phyloP scores from a whole-genome alignment of 495 filamentous ascomycete species.

The Lentithecium fluviatile region DNA sequence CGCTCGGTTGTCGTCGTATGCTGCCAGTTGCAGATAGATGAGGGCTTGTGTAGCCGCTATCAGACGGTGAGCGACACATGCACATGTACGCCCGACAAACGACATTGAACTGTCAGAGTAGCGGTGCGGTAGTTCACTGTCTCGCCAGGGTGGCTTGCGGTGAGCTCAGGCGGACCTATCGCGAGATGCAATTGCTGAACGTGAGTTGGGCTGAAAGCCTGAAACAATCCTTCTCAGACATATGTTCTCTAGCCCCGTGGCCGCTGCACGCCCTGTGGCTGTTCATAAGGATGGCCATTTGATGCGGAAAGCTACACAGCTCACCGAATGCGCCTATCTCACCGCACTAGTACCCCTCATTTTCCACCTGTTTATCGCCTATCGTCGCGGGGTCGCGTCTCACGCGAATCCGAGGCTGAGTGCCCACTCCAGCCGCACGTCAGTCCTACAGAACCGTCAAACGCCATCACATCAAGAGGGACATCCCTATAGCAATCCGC shows the following conservation, averaged over 20 bases:
- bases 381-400: no score
- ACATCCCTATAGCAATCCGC: no score
- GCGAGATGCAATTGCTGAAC: slow-evolving; percentile 20
- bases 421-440: no score
- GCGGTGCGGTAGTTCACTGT: slow-evolving; percentile 7
- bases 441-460: no score
- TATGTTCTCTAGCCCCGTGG: not conserved
- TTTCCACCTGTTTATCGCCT: no score
- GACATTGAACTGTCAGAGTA: slow-evolving; percentile 8
- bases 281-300: no score
- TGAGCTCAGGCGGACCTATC: slow-evolving; percentile 10
- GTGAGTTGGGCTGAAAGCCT: slow-evolving; percentile 17
- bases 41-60: slow-evolving; percentile 5
- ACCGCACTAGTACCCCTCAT: no score
- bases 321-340: no score
- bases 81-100: not conserved
- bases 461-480: no score
- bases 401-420: no score
- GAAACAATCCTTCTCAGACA: not conserved
- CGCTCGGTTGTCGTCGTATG: no score
- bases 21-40: not conserved
- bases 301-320: no score
- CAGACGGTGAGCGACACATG: slow-evolving; percentile 21
- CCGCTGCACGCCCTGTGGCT: not conserved
- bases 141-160: slow-evolving; percentile 5